Evolutionary conservation across 192 early-diverging fungal species (phyloP), one percentile per base, ranked within the genome.

Genomic region (Phlyctochytrium bullatum): DNA sequence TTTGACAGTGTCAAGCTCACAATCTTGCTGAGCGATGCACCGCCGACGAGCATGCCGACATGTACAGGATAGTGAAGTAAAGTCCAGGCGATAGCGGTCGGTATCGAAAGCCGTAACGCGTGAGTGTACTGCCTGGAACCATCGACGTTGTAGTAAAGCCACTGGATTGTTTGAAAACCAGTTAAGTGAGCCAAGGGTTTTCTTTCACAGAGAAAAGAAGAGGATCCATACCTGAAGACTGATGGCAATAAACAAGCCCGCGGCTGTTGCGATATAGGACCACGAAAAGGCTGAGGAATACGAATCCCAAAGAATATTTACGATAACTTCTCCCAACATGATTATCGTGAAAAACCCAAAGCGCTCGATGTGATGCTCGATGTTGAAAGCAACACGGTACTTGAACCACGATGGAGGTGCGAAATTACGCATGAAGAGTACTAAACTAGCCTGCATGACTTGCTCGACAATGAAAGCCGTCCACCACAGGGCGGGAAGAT

Each of bases 101-200:
- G 0, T 14, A 79, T 52, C 30, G 67, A 66, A 40, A 72, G 71
- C 33, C 75, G 52, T 10, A 77, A 34, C 40, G 75, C 75, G 60
- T 77, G 75, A 52, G 40, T 57, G 67, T 61, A 77, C 47, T 77
- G 75, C 34, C 64, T 27, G 33, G 60, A 64, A 14, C 75, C 75
- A 34, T 77, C 75, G 16, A 77, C 74, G 52, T 77, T 72, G 65
- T 74, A 77, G 59, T 77, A 77, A 40, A 77, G 73, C 75, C 75
- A 77, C 50, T 77, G 77, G 27, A 20, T 47, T 47, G 40, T 14
- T 47, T 6, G 40, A 47, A 47, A n/a, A n/a, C n/a, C n/a, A n/a
- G n/a, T 47, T 6, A 47, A 14, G 40, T 14, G 20, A 47, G 40
- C 40, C 10, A 47, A 47, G 40, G 10, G 20, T n/a, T n/a, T n/a